These are phyloP conservation scores for Heracleum sosnowskyi DNA, from an alignment of 129 eudicot genomes.

Conservation along the genomic window DNA sequence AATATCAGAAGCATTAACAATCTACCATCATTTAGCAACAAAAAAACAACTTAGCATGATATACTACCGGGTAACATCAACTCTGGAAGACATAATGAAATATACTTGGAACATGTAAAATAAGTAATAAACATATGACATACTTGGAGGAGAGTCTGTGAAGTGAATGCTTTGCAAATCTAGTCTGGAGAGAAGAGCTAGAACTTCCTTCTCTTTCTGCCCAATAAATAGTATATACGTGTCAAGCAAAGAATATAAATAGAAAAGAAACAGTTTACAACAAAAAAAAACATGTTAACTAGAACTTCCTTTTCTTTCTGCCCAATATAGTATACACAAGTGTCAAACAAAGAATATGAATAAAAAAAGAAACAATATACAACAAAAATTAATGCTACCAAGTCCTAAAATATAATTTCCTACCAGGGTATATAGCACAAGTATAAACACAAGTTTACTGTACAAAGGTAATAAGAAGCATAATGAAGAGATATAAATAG, in stretches of 20 bases:
- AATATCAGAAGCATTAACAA: conserved; percentile 8
- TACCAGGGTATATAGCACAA: background rate
- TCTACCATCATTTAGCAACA: background rate
- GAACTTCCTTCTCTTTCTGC: conserved; percentile 87
- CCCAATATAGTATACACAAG: background rate
- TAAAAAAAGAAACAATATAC: background rate
- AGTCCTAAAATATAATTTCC: conserved; percentile 1
- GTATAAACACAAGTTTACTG: background rate
- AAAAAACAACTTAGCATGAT: background rate
- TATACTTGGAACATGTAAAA: background rate
- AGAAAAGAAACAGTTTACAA: background rate
- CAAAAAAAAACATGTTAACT: conserved; percentile 19
- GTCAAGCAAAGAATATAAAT: background rate
- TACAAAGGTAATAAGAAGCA: background rate
- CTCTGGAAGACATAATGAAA: background rate
- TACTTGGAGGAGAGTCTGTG: conserved; percentile 74
- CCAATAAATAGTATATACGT: conserved; percentile 2
- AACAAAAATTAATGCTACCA: background rate
- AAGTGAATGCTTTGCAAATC: conserved; percentile 57
- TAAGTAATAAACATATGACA: background rate
- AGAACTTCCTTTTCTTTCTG: conserved; percentile 88
- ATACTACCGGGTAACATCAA: background rate
- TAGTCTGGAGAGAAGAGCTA: conserved; percentile 92
- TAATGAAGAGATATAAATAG: background rate
- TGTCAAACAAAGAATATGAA: background rate